These are phyloP conservation scores for Saturnispora besseyi DNA, from an alignment of 805 yeast genomes.

Conservation along the genomic window DNA sequence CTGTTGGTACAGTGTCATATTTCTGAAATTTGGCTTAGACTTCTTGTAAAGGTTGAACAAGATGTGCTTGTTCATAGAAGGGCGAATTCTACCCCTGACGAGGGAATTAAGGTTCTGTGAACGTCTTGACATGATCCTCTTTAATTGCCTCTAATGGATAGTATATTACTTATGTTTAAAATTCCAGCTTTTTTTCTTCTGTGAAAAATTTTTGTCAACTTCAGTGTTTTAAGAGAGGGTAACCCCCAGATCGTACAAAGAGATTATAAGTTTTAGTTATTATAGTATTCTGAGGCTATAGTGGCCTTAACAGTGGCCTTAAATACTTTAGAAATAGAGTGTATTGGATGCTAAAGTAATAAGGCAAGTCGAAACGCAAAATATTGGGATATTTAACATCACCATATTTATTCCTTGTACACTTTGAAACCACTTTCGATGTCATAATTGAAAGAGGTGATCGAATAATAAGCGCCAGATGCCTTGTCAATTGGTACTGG, in stretches of 20 bases:
- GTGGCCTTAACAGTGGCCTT: no score
- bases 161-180: no score
- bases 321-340: no score
- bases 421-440: neutral
- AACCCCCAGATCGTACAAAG: neutral
- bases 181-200: no score
- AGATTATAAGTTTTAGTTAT: neutral
- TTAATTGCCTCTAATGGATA: no score
- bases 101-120: constrained; percentile 25
- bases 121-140: constrained; percentile 24
- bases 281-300: no score
- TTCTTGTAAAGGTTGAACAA: constrained; percentile 82
- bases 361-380: no score
- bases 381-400: no score
- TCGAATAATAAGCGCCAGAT: neutral
- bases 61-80: constrained; percentile 88
- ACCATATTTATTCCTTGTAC: neutral
- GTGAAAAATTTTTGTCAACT: neutral
- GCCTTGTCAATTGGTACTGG: neutral
- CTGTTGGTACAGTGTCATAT: constrained; percentile 77
- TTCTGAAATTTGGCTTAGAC: constrained; percentile 40
- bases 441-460: neutral
- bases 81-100: constrained; percentile 48
- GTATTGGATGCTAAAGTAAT: no score
- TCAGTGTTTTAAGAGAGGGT: neutral